Evolutionary conservation across 345 rosid species (phyloP).

Genomic region (Populus davidiana): DNA sequence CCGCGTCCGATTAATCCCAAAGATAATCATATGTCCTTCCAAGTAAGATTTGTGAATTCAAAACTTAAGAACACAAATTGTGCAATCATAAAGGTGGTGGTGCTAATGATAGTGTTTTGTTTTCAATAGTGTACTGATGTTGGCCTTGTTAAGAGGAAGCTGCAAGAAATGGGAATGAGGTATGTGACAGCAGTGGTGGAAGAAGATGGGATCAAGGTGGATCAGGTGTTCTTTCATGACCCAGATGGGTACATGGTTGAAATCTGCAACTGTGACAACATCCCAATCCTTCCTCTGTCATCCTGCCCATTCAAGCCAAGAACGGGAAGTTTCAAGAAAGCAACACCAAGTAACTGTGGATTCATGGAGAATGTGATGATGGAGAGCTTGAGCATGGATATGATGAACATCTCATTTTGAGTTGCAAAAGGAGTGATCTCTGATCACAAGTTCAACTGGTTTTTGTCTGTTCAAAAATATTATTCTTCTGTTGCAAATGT

Average conservation of each 20-base stretch:
- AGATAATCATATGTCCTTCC: constrained; percentile 60
- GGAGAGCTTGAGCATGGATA: constrained; percentile 63
- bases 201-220: constrained; percentile 44
- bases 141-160: constrained; percentile 43
- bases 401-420: constrained; percentile 50
- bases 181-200: constrained; percentile 49
- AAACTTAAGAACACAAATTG: neutral
- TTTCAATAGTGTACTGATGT: constrained; percentile 45
- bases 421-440: neutral
- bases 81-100: too few species aligned
- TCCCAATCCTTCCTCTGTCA: constrained; percentile 46
- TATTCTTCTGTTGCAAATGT: neutral
- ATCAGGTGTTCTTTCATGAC: constrained; percentile 61
- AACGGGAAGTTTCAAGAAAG: constrained; percentile 30
- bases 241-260: constrained; percentile 68
- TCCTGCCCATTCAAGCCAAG: constrained; percentile 33
- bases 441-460: neutral
- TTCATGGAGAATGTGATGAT: constrained; percentile 53
- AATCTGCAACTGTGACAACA: constrained; percentile 54
- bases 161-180: constrained; percentile 45
- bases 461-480: neutral
- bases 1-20: constrained; percentile 51
- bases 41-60: constrained; percentile 23
- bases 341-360: constrained; percentile 35
- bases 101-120: neutral